Percentiles rank a stretch among this genome's conserved stretches.
These are phyloP conservation scores for Insectozyma bohioensis DNA, from an alignment of 1,139 yeast species.

Conservation along the genomic window DNA sequence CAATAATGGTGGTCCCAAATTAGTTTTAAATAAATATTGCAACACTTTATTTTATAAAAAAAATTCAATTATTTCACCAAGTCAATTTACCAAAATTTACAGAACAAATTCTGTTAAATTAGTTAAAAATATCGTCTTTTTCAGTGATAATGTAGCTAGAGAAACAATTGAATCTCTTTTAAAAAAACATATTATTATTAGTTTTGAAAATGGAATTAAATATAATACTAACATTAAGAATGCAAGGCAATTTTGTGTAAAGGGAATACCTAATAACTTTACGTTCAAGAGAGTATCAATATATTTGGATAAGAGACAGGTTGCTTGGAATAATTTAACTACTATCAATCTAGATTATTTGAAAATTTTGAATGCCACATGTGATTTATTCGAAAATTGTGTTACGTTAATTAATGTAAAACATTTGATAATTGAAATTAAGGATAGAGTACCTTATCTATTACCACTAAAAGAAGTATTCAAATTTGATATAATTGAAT, in stretches of 20 bases:
- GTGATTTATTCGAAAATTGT: too few species aligned
- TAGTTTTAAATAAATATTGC: constrained; percentile 2
- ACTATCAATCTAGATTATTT: too few species aligned
- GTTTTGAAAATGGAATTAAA: background rate
- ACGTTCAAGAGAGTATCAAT: too few species aligned
- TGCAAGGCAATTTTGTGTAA: too few species aligned
- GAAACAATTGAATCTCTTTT: background rate
- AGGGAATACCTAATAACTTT: too few species aligned
- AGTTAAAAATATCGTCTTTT: constrained; percentile 6
- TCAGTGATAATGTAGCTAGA: constrained; percentile 3
- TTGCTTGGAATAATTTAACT: too few species aligned
- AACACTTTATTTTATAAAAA: constrained; percentile 6
- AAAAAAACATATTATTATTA: background rate
- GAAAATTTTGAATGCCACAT: too few species aligned
- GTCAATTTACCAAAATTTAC: constrained; percentile 2
- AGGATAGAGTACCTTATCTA: constrained; percentile 4
- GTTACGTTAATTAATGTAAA: constrained; percentile 3
- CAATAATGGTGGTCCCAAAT: constrained; percentile 8
- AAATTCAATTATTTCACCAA: constrained; percentile 5
- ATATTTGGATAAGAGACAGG: too few species aligned
- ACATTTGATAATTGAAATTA: constrained; percentile 4
- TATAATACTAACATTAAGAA: too few species aligned
- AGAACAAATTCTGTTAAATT: background rate
- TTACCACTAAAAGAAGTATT: constrained; percentile 1
- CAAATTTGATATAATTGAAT: background rate